These are phyloP conservation scores for Xylariales sp. DNA, from an alignment of 2,329 filamentous ascomycete genomes.

Conservation along the genomic window DNA sequence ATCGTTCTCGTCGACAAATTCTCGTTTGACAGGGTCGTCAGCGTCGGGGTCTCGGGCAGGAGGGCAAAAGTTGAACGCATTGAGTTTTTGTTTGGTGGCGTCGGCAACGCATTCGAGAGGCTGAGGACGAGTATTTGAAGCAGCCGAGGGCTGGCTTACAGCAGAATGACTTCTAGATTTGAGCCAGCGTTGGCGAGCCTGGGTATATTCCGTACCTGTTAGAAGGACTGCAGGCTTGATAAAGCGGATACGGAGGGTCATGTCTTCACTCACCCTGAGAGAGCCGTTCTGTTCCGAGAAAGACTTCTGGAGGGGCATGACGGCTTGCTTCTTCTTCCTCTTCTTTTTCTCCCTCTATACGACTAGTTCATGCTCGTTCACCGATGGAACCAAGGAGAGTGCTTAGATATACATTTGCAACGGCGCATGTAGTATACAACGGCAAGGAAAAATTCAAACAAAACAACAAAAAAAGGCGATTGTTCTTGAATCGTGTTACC, in stretches of 20 bases:
- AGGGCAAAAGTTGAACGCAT: constrained; percentile 65
- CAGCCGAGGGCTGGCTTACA: constrained; percentile 51
- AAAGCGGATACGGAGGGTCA: not conserved
- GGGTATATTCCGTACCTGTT: not conserved
- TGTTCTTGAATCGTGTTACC: not conserved
- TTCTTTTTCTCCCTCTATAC: not conserved
- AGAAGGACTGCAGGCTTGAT: not conserved
- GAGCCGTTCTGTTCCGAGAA: constrained; percentile 55
- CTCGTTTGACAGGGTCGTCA: constrained; percentile 37
- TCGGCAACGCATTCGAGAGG: constrained; percentile 65
- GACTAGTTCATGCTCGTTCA: constrained; percentile 41
- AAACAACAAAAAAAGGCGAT: not conserved
- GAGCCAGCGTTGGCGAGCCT: constrained; percentile 60
- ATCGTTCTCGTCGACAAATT: constrained; percentile 23
- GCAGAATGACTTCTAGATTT: constrained; percentile 65
- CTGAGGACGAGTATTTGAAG: constrained; percentile 44
- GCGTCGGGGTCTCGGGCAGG: constrained; percentile 44
- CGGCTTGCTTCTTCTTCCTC: constrained; percentile 18
- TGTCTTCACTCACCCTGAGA: constrained; percentile 45
- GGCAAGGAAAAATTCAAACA: not conserved
- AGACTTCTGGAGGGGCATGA: constrained; percentile 57
- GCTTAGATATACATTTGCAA: constrained; percentile 7
- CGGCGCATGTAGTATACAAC: not conserved
- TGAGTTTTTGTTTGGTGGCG: constrained; percentile 70
- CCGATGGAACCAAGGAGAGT: constrained; percentile 6